Evolutionary conservation across 176 grass and related monocot genomes (phyloP).

Genomic region (Rhynchospora pubera): DNA sequence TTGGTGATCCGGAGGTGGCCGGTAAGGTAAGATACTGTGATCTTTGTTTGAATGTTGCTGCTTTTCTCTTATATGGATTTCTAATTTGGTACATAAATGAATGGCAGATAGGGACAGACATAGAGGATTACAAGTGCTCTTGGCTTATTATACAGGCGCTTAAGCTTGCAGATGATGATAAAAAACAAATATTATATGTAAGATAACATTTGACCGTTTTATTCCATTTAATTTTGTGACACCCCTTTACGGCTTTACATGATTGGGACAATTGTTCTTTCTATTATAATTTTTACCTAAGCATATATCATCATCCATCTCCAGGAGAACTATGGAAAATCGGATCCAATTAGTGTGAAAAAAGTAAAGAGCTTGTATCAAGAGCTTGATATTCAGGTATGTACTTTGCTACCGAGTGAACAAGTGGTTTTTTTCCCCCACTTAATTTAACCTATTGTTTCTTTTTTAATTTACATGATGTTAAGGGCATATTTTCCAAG

Average conservation of each 20-base stretch:
- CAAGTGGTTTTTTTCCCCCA: background rate
- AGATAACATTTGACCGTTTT: conserved; percentile 9
- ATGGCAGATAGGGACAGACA: conserved; percentile 59
- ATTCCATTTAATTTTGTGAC: background rate
- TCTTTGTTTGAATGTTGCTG: background rate
- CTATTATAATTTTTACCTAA: background rate
- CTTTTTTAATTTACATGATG: conserved; percentile 1
- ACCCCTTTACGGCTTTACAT: background rate
- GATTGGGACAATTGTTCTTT: background rate
- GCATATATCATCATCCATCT: conserved; percentile 4
- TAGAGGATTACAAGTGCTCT: conserved; percentile 73
- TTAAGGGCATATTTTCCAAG: conserved; percentile 33
- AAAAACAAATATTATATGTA: conserved; percentile 45
- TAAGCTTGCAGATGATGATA: conserved; percentile 22
- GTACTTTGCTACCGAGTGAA: background rate
- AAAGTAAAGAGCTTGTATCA: conserved; percentile 66
- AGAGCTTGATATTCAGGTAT: conserved; percentile 57
- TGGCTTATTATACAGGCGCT: conserved; percentile 71
- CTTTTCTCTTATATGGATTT: background rate
- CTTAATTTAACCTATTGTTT: background rate
- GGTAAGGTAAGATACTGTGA: conserved; percentile 36
- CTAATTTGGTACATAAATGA: background rate
- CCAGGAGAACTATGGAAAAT: conserved; percentile 74
- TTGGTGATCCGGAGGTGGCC: conserved; percentile 60
- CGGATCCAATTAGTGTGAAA: conserved; percentile 37